Base-by-base conservation (phyloP, 1,284 basidiomycete genomes). In the Ceratobasidium papillatum region DNA sequence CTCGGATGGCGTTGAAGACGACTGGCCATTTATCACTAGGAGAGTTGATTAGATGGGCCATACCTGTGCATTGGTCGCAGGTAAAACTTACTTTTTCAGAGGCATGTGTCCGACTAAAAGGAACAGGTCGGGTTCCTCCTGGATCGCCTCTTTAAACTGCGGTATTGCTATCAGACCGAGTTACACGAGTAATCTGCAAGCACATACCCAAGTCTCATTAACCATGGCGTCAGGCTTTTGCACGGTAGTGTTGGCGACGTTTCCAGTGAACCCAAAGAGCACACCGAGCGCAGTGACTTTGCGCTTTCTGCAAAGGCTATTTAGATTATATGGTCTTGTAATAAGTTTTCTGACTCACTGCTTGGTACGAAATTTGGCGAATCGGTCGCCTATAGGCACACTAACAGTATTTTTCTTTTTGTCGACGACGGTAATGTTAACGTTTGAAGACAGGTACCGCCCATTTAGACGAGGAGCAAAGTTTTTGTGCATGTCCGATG, bases 111-210 rank as follows among this genome's bases (percentile, higher is more conserved):
- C 92, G 69, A 86, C 86, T 54, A 93, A 86, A 69, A 93, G 78
- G 84, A 96, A 96, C 75, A 94, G 85, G 80, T 95, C 94, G 19
- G 94, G 94, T 78, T 90, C 89, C 17, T 94, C 92, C 52, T 85
- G 80, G 76, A 95, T 94, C 0, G 90, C 93, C 19, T 94, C 90
- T 0, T 84, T 78, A 80, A 95, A 95, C 92, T 92, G 66, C 3
- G 34, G 64, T 34, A 22, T 7, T 34, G n/a, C 25, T 49, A 41
- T 36, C 22, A 51, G 17, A 34, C 2, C 30, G 2, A 14, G 12
- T 25, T 17, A 22, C 1, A 2, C 3, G 43, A 52, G 2, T 52
- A 25, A 49, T 2, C 17, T 3, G 43, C 9, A 8, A 11, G 8
- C n/a, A 47, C 34, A n/a, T 69, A 77, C 72, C 83, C 83, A 83